Percentiles rank a stretch among this genome's conserved stretches.
Evolutionary conservation across 306 rosid genomes (phyloP).

Genomic region (Vigna nakashimae): DNA sequence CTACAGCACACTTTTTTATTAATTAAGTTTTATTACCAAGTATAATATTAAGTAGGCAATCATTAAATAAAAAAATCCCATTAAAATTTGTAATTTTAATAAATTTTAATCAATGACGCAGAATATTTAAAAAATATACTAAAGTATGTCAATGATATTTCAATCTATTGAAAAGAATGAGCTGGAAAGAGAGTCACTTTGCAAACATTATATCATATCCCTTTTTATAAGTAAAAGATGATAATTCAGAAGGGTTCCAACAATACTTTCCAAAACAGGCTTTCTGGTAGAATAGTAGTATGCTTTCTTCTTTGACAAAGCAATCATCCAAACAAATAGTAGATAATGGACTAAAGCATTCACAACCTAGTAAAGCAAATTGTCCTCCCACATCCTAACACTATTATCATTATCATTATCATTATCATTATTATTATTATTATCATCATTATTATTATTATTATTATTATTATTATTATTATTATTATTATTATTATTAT

Average conservation of each 20-base stretch:
- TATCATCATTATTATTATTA: too few species aligned
- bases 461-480: too few species aligned
- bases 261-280: neutral
- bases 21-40: neutral
- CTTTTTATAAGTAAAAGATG: neutral
- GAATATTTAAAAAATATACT: too few species aligned
- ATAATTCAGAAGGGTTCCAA: neutral
- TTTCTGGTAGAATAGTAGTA: neutral
- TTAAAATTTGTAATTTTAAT: too few species aligned
- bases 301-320: neutral
- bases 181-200: neutral
- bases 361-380: neutral
- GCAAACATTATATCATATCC: neutral
- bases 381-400: neutral
- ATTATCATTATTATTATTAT: too few species aligned
- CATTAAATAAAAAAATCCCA: too few species aligned
- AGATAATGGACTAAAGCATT: neutral
- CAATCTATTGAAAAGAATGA: neutral
- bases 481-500: too few species aligned
- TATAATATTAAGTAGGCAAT: too few species aligned
- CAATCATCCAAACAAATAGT: neutral
- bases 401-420: too few species aligned
- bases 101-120: too few species aligned
- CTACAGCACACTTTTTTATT: too few species aligned
- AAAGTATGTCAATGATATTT: too few species aligned